Percentiles rank a stretch among this genome's conserved stretches.
Evolutionary conservation across 2,329 filamentous ascomycete species (phyloP).

Genomic region (Bimuria novae-zelandiae): DNA sequence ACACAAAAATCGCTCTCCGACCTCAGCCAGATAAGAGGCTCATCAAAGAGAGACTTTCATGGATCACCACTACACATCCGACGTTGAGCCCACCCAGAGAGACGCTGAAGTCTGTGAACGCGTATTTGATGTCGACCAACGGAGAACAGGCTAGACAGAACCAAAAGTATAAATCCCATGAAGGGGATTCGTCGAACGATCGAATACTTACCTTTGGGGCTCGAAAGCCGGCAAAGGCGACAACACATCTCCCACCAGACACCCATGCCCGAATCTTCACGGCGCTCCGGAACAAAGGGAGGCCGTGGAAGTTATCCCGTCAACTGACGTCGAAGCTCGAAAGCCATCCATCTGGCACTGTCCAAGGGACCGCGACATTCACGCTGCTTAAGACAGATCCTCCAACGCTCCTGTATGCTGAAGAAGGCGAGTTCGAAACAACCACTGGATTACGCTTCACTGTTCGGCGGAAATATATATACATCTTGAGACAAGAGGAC

Average conservation of each 20-base stretch:
- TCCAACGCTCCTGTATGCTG: slow-evolving; percentile 43
- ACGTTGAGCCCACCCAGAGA: slow-evolving; percentile 81
- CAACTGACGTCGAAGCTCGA: slow-evolving; percentile 60
- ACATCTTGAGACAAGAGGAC: slow-evolving; percentile 61
- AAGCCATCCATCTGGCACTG: slow-evolving; percentile 68
- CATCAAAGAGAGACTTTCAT: slow-evolving; percentile 78
- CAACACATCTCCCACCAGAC: not conserved
- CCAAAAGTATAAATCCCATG: not conserved
- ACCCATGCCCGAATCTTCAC: not conserved
- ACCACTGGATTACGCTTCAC: slow-evolving; percentile 59
- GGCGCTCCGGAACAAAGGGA: not conserved
- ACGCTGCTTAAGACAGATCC: slow-evolving; percentile 42
- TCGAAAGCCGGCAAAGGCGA: too few relatives aligned
- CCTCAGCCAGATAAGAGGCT: slow-evolving; percentile 66
- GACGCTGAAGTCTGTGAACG: slow-evolving; percentile 90
- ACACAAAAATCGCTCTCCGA: slow-evolving; percentile 44
- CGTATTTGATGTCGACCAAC: slow-evolving; percentile 70
- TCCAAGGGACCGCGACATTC: slow-evolving; percentile 69
- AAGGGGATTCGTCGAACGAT: not conserved
- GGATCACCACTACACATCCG: slow-evolving; percentile 78
- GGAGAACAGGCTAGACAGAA: not conserved
- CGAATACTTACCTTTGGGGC: not conserved
- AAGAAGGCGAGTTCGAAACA: slow-evolving; percentile 68
- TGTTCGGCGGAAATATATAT: slow-evolving; percentile 71
- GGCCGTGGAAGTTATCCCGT: slow-evolving; percentile 66